Conservation (phyloP, 2,329 filamentous ascomycete species). For the Alternaria sp. region DNA sequence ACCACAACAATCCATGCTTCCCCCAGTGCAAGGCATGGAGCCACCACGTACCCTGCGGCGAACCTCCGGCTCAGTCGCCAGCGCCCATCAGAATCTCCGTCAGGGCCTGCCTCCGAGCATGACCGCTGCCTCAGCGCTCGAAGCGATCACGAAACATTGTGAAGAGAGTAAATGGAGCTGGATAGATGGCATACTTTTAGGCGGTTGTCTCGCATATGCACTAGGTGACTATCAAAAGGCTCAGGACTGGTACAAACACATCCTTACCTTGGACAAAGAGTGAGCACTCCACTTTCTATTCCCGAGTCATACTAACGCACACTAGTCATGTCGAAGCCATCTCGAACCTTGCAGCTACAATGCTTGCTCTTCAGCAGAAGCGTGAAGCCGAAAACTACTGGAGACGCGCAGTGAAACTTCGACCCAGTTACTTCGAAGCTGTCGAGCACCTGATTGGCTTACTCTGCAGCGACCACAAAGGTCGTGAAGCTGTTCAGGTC, state of each 20-base stretch:
- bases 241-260: slow-evolving; percentile 74
- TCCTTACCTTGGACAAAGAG: slow-evolving; percentile 64
- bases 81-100: slow-evolving; percentile 34
- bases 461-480: slow-evolving; percentile 80
- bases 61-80: slow-evolving; percentile 43
- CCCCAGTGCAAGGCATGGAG: slow-evolving; percentile 33
- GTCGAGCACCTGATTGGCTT: slow-evolving; percentile 92
- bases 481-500: slow-evolving; percentile 82
- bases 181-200: slow-evolving; percentile 90
- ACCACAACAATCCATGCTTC: slow-evolving; percentile 29
- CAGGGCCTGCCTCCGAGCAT: slow-evolving; percentile 42
- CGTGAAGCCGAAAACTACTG: slow-evolving; percentile 87
- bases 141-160: slow-evolving; percentile 46
- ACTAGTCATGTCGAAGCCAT: slow-evolving; percentile 86
- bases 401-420: slow-evolving; percentile 80
- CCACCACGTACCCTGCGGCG: slow-evolving; percentile 40
- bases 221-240: slow-evolving; percentile 83
- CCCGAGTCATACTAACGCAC: slow-evolving; percentile 13
- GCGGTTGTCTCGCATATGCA: slow-evolving; percentile 90
- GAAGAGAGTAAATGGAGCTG: slow-evolving; percentile 62
- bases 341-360: slow-evolving; percentile 88
- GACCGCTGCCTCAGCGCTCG: slow-evolving; percentile 46
- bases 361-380: slow-evolving; percentile 81
- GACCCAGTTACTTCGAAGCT: slow-evolving; percentile 90
- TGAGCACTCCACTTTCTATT: slow-evolving; percentile 38